Percentiles rank a stretch among this genome's conserved stretches.
Conservation (phyloP, 2,329 filamentous ascomycete genomes). For the Fusarium cyanostomum region DNA sequence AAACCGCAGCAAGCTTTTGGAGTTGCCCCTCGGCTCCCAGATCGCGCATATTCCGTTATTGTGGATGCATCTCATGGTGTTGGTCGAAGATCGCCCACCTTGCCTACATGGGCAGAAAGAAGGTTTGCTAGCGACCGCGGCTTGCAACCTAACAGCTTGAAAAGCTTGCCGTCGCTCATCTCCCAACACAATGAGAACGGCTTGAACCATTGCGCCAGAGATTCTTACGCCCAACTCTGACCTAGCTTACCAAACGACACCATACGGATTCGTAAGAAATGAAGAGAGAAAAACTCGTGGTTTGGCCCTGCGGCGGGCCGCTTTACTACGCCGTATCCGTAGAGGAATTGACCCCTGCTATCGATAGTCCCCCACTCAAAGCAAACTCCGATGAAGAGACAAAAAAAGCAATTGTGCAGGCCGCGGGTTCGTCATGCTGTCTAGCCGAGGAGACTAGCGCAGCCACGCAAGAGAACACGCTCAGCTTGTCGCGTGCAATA, state of each 20-base stretch:
- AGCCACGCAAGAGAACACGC: background rate
- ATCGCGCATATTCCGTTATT: background rate
- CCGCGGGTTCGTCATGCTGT: conserved; percentile 25
- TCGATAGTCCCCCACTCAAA: conserved; percentile 7
- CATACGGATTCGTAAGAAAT: conserved; percentile 4
- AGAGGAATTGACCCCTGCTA: background rate
- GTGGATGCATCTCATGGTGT: too few species aligned
- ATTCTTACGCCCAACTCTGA: background rate
- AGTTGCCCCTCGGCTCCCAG: too few species aligned
- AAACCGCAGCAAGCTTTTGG: background rate
- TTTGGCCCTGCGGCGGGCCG: conserved; percentile 30
- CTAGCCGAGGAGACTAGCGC: conserved; percentile 6
- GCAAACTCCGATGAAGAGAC: conserved; percentile 28
- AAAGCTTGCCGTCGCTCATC: conserved; percentile 13
- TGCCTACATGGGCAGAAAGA: too few species aligned
- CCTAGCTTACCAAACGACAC: conserved; percentile 5
- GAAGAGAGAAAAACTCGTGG: conserved; percentile 3
- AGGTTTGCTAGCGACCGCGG: conserved; percentile 24
- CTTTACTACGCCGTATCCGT: conserved; percentile 17
- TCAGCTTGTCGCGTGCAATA: background rate
- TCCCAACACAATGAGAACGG: conserved; percentile 14
- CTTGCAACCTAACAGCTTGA: conserved; percentile 1
- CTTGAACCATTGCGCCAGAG: conserved; percentile 15
- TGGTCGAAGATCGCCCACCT: background rate
- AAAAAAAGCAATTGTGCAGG: conserved; percentile 33